Conservation (phyloP, 768 basidiomycete genomes). For the Amanita brunnescens region DNA sequence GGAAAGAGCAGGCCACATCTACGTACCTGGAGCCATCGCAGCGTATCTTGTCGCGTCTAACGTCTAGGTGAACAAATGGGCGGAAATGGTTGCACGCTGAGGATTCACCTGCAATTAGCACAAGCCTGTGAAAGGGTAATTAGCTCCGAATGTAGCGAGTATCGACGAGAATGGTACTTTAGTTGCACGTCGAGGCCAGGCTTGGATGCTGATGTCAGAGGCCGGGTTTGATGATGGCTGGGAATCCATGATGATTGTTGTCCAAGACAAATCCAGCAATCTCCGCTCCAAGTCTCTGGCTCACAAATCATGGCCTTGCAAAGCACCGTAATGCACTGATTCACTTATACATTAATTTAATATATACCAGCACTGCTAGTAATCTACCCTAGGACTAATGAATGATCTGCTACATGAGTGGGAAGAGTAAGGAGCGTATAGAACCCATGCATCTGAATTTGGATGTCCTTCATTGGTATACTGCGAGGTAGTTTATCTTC, state of each 20-base stretch:
- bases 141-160: slow-evolving; percentile 5
- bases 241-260: slow-evolving; percentile 31
- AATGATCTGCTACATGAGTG: slow-evolving; percentile 2
- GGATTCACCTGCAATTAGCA: slow-evolving; percentile 46
- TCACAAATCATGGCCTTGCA: no score
- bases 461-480: slow-evolving; percentile 35
- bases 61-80: slow-evolving; percentile 9
- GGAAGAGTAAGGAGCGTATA: background rate
- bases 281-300: slow-evolving; percentile 24
- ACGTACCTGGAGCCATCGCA: slow-evolving; percentile 47
- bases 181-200: slow-evolving; percentile 42
- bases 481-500: slow-evolving; percentile 48
- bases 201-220: slow-evolving; percentile 41
- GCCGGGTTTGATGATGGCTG: slow-evolving; percentile 32
- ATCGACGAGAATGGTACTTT: slow-evolving; percentile 30
- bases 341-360: no score
- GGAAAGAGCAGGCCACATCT: background rate
- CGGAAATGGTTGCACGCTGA: slow-evolving; percentile 3
- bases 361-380: background rate
- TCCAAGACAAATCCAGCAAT: slow-evolving; percentile 21
- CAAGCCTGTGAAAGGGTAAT: slow-evolving; percentile 34
- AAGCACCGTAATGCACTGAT: no score
- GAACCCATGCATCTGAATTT: background rate
- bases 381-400: background rate
- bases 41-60: slow-evolving; percentile 53